A percentile compares a stretch with the other conserved stretches of the same genome.
phyloP scores from a whole-genome alignment of 2,329 filamentous ascomycete species.

The Alternaria ethzedia region DNA sequence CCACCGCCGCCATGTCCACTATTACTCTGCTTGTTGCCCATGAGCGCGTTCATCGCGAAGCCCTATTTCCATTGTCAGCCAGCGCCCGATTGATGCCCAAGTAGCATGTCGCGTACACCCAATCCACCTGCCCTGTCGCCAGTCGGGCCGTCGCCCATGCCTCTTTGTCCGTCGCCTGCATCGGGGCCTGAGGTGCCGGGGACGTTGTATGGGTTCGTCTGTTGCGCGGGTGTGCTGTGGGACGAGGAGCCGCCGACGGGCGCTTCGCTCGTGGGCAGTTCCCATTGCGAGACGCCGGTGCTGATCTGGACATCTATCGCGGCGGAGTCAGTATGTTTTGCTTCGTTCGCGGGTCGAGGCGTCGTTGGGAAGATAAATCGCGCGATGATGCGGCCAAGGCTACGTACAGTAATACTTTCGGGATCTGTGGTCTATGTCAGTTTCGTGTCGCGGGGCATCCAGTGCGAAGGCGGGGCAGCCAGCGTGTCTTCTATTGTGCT shows the following conservation, averaged over 20 bases:
- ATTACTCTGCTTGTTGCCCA: conserved; percentile 45
- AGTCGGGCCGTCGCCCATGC: conserved; percentile 56
- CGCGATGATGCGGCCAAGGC: neutral
- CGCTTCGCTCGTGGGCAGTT: conserved; percentile 70
- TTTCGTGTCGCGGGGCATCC: conserved; percentile 23
- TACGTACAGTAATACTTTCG: conserved; percentile 50
- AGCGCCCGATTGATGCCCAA: conserved; percentile 8
- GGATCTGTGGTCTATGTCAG: conserved; percentile 39
- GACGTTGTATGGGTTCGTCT: conserved; percentile 68
- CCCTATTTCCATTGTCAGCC: conserved; percentile 53
- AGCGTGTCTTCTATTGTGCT: neutral
- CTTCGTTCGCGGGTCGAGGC: neutral
- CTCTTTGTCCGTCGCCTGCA: conserved; percentile 55
- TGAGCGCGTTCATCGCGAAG: conserved; percentile 66
- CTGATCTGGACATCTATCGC: conserved; percentile 67
- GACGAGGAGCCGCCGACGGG: conserved; percentile 66
- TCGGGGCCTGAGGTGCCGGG: conserved; percentile 43
- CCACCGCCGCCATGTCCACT: conserved; percentile 41
- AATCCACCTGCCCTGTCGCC: conserved; percentile 65
- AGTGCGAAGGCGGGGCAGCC: conserved; percentile 21
- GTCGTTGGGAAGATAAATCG: neutral
- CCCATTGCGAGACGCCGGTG: conserved; percentile 76
- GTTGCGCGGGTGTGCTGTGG: conserved; percentile 50
- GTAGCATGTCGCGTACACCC: conserved; percentile 59
- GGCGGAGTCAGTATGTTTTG: neutral